Evolutionary conservation across 768 basidiomycete species (phyloP), one percentile per base, ranked within the genome.

Genomic region (Calvatia gigantea): DNA sequence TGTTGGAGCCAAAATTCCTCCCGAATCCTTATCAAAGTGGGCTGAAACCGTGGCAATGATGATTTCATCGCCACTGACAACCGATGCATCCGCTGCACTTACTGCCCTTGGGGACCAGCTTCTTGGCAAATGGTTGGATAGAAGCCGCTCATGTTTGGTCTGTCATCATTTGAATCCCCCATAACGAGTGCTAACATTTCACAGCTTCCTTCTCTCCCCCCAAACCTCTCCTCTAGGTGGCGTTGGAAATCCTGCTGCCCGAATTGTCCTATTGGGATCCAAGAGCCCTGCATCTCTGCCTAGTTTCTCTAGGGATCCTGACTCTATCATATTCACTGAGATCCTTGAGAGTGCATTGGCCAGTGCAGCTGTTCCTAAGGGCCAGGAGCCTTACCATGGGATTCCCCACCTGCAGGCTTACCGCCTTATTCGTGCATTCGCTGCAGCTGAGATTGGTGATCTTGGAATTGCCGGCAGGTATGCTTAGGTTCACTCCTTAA

Each of bases 71-170:
- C 82, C 84, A n/a, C 68, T 83, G 61, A 79, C 74, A 51, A 69
- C 81, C 0, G 91, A 94, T 54, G 80, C 84, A 44, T 85, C 87
- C 0, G 79, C 85, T 11, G 85, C 91, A 14, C 65, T 98, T 52
- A 89, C 91, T 27, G 81, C 88, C 12, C 78, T 99, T 1, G 96
- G 94, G 35, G 92, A 96, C 65, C 84, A 83, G 60, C 76, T 99
- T n/a, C 67, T 74, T n/a, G 12, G 74, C 81, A 4, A 84, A 87
- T 61, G 79, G 87, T 31, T 85, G 90, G 72, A 70, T 83, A 7
- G 88, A 94, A 61, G 94, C 94, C 15, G 93, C 94, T 21, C 95
- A 98, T 75, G 83, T 77, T 56, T 99, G 97, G 96, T 98, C 64
- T 59, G 86, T 60, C 38, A 7, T 32, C 9, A 28, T 21, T 43